Conservation (phyloP, 495 filamentous ascomycete genomes). For the Chaetomium cochliodes region DNA sequence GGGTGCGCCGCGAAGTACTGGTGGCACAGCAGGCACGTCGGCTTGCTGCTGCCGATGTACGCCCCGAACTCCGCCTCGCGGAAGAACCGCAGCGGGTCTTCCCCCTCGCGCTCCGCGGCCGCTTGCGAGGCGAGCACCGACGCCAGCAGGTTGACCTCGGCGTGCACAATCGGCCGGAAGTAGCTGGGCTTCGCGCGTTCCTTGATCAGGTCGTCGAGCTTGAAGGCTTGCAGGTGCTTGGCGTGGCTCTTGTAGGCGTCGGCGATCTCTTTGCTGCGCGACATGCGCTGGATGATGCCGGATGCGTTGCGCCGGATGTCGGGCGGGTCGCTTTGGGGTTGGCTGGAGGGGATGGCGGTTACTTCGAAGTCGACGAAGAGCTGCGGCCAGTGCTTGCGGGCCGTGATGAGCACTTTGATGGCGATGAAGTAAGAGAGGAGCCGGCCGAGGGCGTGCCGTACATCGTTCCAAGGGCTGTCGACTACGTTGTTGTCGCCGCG, state of each 20-base stretch:
- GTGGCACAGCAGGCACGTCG: conserved; percentile 40
- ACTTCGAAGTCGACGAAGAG: conserved; percentile 30
- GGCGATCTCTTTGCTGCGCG: not conserved
- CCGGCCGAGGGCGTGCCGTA: conserved; percentile 24
- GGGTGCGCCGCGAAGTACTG: conserved; percentile 35
- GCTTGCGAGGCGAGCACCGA: conserved; percentile 29
- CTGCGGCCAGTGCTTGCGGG: conserved; percentile 20
- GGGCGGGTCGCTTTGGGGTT: not conserved
- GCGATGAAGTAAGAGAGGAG: conserved; percentile 28
- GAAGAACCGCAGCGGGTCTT: conserved; percentile 31
- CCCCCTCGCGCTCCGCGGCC: conserved; percentile 1
- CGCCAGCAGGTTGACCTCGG: conserved; percentile 37
- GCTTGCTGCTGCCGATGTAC: conserved; percentile 45
- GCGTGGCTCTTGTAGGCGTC: not conserved
- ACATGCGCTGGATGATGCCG: conserved; percentile 25
- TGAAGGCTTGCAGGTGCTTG: not conserved
- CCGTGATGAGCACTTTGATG: conserved; percentile 17
- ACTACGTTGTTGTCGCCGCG: not conserved
- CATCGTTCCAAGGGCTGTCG: conserved; percentile 23
- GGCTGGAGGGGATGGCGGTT: conserved; percentile 20
- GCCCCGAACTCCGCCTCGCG: conserved; percentile 27
- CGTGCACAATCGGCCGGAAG: conserved; percentile 36
- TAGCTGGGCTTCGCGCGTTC: not conserved
- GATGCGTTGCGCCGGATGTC: conserved; percentile 4
- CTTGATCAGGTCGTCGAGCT: conserved; percentile 7